Base-by-base conservation (phyloP, 2,329 filamentous ascomycete species). In the Hypoxylon sp. region DNA sequence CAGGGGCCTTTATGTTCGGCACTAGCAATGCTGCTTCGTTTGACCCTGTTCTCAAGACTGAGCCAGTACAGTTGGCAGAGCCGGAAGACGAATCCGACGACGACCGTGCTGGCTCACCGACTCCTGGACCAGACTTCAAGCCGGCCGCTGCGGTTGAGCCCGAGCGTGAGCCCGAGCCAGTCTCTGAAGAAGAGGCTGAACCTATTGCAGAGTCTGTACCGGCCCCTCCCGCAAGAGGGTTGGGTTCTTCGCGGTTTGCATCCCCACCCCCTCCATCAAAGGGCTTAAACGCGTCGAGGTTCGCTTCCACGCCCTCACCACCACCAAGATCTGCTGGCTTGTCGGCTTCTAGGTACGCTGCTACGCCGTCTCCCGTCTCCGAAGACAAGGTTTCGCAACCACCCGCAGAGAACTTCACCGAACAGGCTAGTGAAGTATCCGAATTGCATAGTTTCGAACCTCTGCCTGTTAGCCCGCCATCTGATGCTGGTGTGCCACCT, bases 271-370 rank as follows among this genome's bases (percentile, higher is more conserved):
- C 77, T 13, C 71, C 75, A 59, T 67, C 77, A 58, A 84, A 81
- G 76, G 82, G 80, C 14, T 77, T 86, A 46, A 78, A 79, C 31
- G 80, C 84, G 9, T 87, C 86, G 19, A 82, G 84, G 31, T 86
- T 85, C 69, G 85, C 81, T 10, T 64, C 74, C 22, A 77, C 76
- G 11, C 75, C 83, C 14, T 81, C 83, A 8, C 80, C 82, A 9
- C 78, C 81, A 24, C 81, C 80, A 0, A 84, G 83, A 73, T 73
- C 80, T 1, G 80, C 80, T 66, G 82, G 82, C 3, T 77, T 85
- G 31, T 76, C 80, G 44, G 81, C 80, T 17, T 85, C 85, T 46
- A 81, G 81, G 13, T 85, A 83, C 60, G 85, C 83, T 11, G 77
- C 76, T 44, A 78, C 80, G 6, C 80, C 82, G 9, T 80, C 83